Base-by-base conservation (phyloP, 2,329 filamentous ascomycete genomes). In the Scedosporium minutisporum region DNA sequence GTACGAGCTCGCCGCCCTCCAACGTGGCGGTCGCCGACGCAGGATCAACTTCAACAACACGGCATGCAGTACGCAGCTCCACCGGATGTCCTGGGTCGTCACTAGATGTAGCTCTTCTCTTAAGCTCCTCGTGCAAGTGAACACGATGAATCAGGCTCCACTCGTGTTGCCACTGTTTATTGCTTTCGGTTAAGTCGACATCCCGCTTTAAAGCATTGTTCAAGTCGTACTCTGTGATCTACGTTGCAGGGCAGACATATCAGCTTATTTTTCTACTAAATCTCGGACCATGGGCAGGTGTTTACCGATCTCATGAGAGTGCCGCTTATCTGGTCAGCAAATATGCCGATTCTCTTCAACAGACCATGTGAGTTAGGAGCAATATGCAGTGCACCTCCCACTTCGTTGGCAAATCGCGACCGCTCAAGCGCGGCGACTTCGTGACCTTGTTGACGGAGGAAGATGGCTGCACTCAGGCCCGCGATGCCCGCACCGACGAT, bases 331-430 rank as follows among this genome's bases (percentile, higher is more conserved):
- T 65, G 64, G 65, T 77, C 75, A 5, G 74, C 72, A 0, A 66
- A 66, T n/a, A 78, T 70, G 2, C 75, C 76, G 64, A 74, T 71
- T 55, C 70, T 69, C 12, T 72, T 71, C 9, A 88, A 72, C 2
- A 87, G 70, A 0, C 82, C 82, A 69, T 86, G 85, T 2, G 78
- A 74, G 60, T 77, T 78, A 5, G 75, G 75, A 0, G 73, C 70
- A 2, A 78, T 69, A 42, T 71, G 71, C 46, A 77, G 72, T 53
- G 75, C 75, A 6, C 74, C 75, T 48, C 75, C 75, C 23, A 73
- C 66, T 63, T 76, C 75, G 62, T 73, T 71, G 57, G 71, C 70
- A 62, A 75, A 69, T 2, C 65, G 65, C 0, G 74, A 77, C n/a
- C 70, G 68, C 67, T 77, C 76, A 64, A 73, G 75, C n/a, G 77